Percentiles rank a stretch among this genome's conserved stretches.
Evolutionary conservation across 2,329 filamentous ascomycete species (phyloP).

Genomic region (Myriosclerotinia curreyana): DNA sequence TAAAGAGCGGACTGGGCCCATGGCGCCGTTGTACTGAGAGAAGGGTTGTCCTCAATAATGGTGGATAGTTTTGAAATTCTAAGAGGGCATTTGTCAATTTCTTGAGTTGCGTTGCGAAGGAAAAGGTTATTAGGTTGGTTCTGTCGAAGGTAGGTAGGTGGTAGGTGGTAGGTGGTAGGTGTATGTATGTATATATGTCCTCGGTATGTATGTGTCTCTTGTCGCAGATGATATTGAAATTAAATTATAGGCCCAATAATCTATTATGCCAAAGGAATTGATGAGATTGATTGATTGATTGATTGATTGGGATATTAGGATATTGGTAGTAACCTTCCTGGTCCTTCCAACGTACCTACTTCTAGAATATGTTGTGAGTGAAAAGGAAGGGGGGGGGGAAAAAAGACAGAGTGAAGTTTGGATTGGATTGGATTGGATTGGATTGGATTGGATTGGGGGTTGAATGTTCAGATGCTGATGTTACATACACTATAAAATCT

Average conservation of each 20-base stretch:
- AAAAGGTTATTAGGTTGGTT: too few relatives aligned
- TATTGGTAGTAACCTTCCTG: neutral
- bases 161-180: too few relatives aligned
- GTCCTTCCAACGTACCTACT: neutral
- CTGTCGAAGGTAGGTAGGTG: too few relatives aligned
- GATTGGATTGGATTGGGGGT: too few relatives aligned
- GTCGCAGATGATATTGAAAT: constrained; percentile 9
- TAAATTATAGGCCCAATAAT: constrained; percentile 4
- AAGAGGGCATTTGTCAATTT: constrained; percentile 31
- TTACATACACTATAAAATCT: too few relatives aligned
- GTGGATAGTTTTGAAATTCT: constrained; percentile 24
- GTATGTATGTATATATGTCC: too few relatives aligned
- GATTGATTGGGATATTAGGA: neutral
- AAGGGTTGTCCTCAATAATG: constrained; percentile 35
- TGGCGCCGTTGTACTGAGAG: constrained; percentile 39
- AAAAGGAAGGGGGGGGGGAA: too few relatives aligned
- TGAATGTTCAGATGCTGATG: too few relatives aligned
- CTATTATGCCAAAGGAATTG: neutral
- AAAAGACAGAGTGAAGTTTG: constrained; percentile 3
- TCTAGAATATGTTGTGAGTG: neutral
- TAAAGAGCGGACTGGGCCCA: constrained; percentile 65
- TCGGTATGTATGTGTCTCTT: too few relatives aligned
- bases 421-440: constrained; percentile 3
- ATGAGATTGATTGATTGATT: neutral
- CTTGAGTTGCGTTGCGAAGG: neutral